Conservation (phyloP, 176 grass and related monocot species). For the Cymbopogon citratus region DNA sequence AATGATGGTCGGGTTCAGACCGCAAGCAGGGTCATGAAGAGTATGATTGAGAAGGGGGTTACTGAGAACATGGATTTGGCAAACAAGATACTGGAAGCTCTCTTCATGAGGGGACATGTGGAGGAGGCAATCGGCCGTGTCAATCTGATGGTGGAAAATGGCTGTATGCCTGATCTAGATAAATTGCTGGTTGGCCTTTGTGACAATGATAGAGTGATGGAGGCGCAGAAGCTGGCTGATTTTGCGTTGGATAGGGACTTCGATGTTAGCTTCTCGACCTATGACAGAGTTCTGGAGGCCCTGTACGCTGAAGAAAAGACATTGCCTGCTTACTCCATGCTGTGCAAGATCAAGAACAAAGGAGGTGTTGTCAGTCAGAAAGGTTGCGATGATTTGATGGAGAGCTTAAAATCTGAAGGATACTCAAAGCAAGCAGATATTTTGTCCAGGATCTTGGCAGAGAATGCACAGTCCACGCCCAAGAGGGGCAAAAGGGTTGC, state of each 20-base stretch:
- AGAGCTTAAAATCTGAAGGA: conserved; percentile 69
- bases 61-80: conserved; percentile 78
- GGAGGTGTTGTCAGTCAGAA: conserved; percentile 70
- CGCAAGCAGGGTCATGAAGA: conserved; percentile 91
- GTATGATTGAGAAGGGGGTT: conserved; percentile 86
- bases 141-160: conserved; percentile 69
- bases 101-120: conserved; percentile 86
- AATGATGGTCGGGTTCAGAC: conserved; percentile 63
- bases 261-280: conserved; percentile 68
- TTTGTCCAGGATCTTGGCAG: conserved; percentile 71
- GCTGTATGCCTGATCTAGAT: conserved; percentile 68
- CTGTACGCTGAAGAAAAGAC: conserved; percentile 65
- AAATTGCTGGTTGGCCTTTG: conserved; percentile 56
- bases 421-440: conserved; percentile 94
- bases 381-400: conserved; percentile 67
- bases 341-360: conserved; percentile 95
- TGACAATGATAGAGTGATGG: conserved; percentile 63
- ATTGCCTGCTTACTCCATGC: conserved; percentile 76
- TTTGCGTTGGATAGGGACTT: conserved; percentile 74
- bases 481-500: conserved; percentile 50
- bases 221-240: conserved; percentile 77
- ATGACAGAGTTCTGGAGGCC: conserved; percentile 72
- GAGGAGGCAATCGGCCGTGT: conserved; percentile 79
- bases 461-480: conserved; percentile 27
- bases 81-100: conserved; percentile 68